A percentile compares a stretch with the other conserved stretches of the same genome.
Evolutionary conservation across 225 moss, liverwort and hornwort species (phyloP).

Genomic region (Rhytidiadelphus loreus): DNA sequence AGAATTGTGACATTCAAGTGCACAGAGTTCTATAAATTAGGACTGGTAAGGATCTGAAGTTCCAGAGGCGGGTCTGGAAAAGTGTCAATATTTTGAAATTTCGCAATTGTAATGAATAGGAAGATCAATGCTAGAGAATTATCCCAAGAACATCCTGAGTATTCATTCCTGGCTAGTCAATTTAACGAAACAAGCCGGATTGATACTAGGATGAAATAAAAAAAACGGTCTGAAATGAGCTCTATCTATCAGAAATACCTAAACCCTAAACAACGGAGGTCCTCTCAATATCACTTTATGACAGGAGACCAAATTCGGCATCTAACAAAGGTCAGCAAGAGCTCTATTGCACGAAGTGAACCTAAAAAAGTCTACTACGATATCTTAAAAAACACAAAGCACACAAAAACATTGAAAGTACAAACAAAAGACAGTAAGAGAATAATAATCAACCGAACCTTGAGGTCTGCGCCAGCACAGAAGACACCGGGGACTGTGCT

Average conservation of each 20-base stretch:
- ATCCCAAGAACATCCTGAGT: not conserved
- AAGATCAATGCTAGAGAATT: not conserved
- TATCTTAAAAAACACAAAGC: not conserved
- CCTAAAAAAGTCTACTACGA: not conserved
- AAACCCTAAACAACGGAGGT: not conserved
- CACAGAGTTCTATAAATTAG: not conserved
- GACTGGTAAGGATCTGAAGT: not conserved
- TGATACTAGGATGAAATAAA: not conserved
- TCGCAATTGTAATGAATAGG: not conserved
- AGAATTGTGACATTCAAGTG: not conserved
- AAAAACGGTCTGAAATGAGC: not conserved
- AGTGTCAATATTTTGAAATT: not conserved
- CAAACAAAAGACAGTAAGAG: not conserved
- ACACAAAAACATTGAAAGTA: not conserved
- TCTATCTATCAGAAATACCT: not conserved
- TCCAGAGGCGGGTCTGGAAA: not conserved
- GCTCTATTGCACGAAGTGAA: not conserved
- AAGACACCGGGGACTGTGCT: conserved; percentile 85
- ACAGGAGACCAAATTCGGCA: not conserved
- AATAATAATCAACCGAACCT: conserved; percentile 30
- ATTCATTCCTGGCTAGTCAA: not conserved
- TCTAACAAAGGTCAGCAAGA: not conserved
- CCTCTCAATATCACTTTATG: not conserved
- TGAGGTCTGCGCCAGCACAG: conserved; percentile 97
- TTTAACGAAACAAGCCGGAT: not conserved